Evolutionary conservation across 768 basidiomycete genomes (phyloP), one percentile per base, ranked within the genome.

Genomic region (Flagelloscypha sp.): DNA sequence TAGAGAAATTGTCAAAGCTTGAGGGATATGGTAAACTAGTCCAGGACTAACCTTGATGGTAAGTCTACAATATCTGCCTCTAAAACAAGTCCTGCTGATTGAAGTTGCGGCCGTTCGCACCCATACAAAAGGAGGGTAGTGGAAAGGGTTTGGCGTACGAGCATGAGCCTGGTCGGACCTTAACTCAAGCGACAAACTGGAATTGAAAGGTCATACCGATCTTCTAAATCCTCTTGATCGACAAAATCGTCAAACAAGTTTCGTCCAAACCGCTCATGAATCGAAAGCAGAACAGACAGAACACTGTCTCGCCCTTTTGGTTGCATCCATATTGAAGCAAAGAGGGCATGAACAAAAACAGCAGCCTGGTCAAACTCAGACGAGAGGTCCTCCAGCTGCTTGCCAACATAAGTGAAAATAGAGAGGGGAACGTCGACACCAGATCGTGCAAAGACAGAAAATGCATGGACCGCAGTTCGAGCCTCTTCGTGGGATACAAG

Each of bases 111-210:
- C 30, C 77, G 59, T 29, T 79, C 74, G 44, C 78, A 84, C 6
- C 84, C 84, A 45, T 76, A 82, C 17, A 83, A 48, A 3, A 82
- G 53, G 24, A 84, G 60, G 52, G 75, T 82, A 7, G 67, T 58
- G 11, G 70, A 71, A 19, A 86, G 50, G 2, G 76, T 77, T n/a
- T 66, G 61, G 5, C 78, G 69, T 31, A 86, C 67, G 40, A 84
- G 78, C 11, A 48, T 58, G 12, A 68, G 41, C 11, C 72, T 69
- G 33, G 31, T 36, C 25, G 30, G 19, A 30, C 10, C 27, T 21
- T 40, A 22, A 33, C 24, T 16, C 1, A 25, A 34, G n/a, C n/a
- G n/a, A n/a, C n/a, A n/a, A n/a, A n/a, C n/a, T n/a, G n/a, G n/a
- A n/a, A n/a, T n/a, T n/a, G n/a, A n/a, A n/a, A n/a, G n/a, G n/a